Evolutionary conservation across 169 alveolate genomes (phyloP), one percentile per base, ranked within the genome.

Genomic region (Babesia gibsoni): DNA sequence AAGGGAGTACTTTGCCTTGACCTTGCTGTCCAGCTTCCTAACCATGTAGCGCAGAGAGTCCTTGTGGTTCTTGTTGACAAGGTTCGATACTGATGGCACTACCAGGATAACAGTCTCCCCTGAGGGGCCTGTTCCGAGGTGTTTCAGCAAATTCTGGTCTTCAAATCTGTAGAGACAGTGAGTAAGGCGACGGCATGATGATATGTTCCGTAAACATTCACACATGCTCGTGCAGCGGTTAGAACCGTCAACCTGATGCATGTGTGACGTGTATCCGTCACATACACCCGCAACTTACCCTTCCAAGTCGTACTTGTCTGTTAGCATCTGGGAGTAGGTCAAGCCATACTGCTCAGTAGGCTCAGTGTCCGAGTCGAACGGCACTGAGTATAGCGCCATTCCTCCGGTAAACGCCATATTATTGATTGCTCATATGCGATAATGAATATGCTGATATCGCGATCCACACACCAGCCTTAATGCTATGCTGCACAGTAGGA

Each of bases 331-430:
- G 29, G 36, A 54, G 35, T 79, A 79, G 20, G 37, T 18, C 39
- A 45, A 39, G 27, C 88, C 88, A 35, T 79, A 42, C 27, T 69
- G 67, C 32, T 67, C 83, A 22, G 30, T 33, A n/a, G 77, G 27
- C 64, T 79, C 88, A 18, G 73, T 72, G 52, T 79, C 88, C 41
- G 88, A 70, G 32, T 79, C 88, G 63, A 42, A 79, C 39, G 64
- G 54, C 0, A 61, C 59, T 30, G 67, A 66, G 49, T 57, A 68
- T 0, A 52, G 41, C 32, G 65, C 53, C 29, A 65, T 30, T 18
- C 59, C 52, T 4, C 69, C 36, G 8, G 56, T 39, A 12, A 63
- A 35, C 12, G 78, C 18, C 84, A 75, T 75, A 23, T 56, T 66
- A 33, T 20, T 16, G 35, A 16, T 7, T 35, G n/a, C 35, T 18